phyloP scores from a whole-genome alignment of 2,329 filamentous ascomycete genomes.

The Lasiodiplodia theobromae region DNA sequence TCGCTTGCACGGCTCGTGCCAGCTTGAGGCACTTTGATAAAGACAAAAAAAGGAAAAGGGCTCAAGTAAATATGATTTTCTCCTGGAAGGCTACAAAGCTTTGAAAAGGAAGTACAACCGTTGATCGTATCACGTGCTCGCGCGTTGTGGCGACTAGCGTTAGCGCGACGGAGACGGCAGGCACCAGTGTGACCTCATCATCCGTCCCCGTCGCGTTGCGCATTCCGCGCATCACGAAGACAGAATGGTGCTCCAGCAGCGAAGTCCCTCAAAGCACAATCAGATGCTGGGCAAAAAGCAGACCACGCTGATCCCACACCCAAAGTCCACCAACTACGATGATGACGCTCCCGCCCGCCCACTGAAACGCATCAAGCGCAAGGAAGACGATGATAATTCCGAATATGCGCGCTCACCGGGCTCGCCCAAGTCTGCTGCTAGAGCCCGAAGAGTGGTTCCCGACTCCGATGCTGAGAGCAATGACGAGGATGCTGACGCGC shows the following conservation, averaged over 20 bases:
- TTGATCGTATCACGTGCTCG: not conserved
- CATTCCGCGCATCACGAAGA: constrained; percentile 15
- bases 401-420: constrained; percentile 35
- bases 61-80: too few relatives aligned
- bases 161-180: constrained; percentile 15
- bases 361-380: constrained; percentile 51
- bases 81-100: too few relatives aligned
- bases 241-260: constrained; percentile 47
- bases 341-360: constrained; percentile 44
- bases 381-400: constrained; percentile 36
- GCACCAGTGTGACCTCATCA: constrained; percentile 10
- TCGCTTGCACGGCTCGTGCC: too few relatives aligned
- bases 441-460: constrained; percentile 42
- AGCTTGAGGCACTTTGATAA: too few relatives aligned
- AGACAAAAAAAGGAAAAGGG: too few relatives aligned
- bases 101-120: not conserved
- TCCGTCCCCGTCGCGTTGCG: not conserved
- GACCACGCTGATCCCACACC: constrained; percentile 56
- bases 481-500: constrained; percentile 39
- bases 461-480: constrained; percentile 51
- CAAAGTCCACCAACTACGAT: constrained; percentile 54
- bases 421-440: constrained; percentile 34
- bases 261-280: constrained; percentile 55
- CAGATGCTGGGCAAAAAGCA: constrained; percentile 56
- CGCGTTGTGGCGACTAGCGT: constrained; percentile 8